Conservation (phyloP, 306 rosid genomes). For the Ammopiptanthus mongolicus region DNA sequence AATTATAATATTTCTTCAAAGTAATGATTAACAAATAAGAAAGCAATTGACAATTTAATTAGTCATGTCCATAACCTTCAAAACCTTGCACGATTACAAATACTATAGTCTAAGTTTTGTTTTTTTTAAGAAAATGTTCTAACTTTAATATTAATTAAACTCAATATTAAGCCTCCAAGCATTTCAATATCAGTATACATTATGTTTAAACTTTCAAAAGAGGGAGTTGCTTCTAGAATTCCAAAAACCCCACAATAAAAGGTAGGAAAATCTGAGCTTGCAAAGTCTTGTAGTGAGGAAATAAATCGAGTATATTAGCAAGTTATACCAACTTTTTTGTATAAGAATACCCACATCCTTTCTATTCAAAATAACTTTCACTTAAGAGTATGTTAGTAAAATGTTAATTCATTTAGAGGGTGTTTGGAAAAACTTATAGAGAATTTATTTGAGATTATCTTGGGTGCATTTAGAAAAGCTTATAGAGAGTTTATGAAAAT, state of each 20-base stretch:
- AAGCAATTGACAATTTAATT: slow-evolving; percentile 18
- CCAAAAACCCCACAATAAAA: not conserved
- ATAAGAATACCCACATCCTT: too few relatives aligned
- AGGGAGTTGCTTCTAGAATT: not conserved
- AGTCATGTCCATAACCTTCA: not conserved
- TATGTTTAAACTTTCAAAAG: not conserved
- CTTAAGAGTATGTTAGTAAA: too few relatives aligned
- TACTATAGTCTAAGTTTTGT: not conserved
- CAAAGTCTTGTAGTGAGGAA: too few relatives aligned
- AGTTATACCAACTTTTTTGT: too few relatives aligned
- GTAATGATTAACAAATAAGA: slow-evolving; percentile 25
- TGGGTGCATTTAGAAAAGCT: too few relatives aligned
- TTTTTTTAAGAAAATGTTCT: not conserved
- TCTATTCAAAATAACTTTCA: too few relatives aligned
- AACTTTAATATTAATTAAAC: not conserved
- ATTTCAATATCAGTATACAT: not conserved
- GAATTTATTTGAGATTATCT: too few relatives aligned
- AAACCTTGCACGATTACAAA: not conserved
- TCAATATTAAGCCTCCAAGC: too few relatives aligned
- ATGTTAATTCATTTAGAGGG: too few relatives aligned
- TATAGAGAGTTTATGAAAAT: too few relatives aligned
- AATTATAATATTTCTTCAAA: slow-evolving; percentile 22
- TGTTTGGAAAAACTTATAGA: too few relatives aligned
- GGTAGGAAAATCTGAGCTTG: not conserved
- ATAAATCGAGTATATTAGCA: too few relatives aligned